Percentiles rank a stretch among this genome's conserved stretches.
Evolutionary conservation across 441 rosid species (phyloP).

Genomic region (Mallotus repandus): DNA sequence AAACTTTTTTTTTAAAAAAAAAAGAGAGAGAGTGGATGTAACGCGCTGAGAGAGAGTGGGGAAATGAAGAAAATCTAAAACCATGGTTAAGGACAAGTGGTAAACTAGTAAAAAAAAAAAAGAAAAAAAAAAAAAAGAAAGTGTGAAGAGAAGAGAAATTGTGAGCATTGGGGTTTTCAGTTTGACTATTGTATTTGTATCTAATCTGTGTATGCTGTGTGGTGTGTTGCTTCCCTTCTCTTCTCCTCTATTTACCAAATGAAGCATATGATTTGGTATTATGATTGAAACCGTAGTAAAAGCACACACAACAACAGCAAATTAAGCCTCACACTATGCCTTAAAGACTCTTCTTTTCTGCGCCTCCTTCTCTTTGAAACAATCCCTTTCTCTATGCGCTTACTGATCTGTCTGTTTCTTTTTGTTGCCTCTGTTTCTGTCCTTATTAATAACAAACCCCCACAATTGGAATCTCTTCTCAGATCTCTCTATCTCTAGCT

Average conservation of each 20-base stretch:
- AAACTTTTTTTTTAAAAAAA: no score
- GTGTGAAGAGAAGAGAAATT: background rate
- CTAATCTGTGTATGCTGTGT: background rate
- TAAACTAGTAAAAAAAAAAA: no score
- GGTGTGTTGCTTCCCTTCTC: background rate
- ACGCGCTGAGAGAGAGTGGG: slow-evolving; percentile 20
- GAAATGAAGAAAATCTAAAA: slow-evolving; percentile 4
- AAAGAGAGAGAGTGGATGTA: no score
- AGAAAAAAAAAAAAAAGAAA: no score
- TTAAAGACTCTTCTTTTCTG: background rate
- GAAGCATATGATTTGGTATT: background rate
- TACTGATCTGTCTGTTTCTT: slow-evolving; percentile 2
- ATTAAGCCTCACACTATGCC: slow-evolving; percentile 9
- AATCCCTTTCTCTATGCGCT: background rate
- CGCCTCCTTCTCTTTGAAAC: background rate
- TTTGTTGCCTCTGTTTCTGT: slow-evolving; percentile 10
- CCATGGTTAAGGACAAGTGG: slow-evolving; percentile 18
- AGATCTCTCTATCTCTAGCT: slow-evolving; percentile 28
- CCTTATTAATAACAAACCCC: background rate
- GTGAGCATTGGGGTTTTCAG: slow-evolving; percentile 13
- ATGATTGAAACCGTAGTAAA: background rate
- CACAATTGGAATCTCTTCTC: slow-evolving; percentile 15
- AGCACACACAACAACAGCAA: background rate
- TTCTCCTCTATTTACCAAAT: background rate
- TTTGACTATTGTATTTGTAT: slow-evolving; percentile 23